phyloP scores from a whole-genome alignment of 495 filamentous ascomycete genomes.

The Penicillium bialowiezense region DNA sequence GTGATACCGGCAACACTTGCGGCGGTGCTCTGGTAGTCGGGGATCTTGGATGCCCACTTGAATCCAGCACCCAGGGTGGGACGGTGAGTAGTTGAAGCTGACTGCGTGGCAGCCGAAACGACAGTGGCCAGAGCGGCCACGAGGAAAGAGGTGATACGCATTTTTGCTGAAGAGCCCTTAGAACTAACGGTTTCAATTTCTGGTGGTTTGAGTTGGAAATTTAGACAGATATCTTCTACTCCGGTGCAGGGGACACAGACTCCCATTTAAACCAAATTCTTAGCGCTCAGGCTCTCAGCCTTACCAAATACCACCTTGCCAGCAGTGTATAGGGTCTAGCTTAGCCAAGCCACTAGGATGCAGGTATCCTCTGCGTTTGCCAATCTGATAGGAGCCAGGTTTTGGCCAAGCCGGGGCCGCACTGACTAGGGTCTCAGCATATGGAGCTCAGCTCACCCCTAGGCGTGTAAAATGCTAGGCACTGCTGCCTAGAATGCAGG shows the following conservation, averaged over 20 bases:
- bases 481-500: not conserved
- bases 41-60: not conserved
- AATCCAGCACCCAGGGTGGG: not conserved
- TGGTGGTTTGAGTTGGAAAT: no score
- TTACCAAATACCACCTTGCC: not conserved
- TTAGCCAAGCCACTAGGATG: not conserved
- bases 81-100: not conserved
- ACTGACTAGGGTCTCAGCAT: not conserved
- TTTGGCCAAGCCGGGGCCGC: not conserved
- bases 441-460: not conserved
- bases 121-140: not conserved
- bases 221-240: no score
- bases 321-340: not conserved
- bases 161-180: not conserved
- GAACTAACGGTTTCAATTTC: no score
- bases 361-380: not conserved
- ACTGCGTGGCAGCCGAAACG: not conserved
- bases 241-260: not conserved
- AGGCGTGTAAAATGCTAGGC: not conserved
- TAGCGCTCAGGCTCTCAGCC: not conserved
- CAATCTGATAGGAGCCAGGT: not conserved
- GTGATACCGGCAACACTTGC: constrained; percentile 24
- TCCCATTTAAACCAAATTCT: not conserved
- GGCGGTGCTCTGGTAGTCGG: constrained; percentile 13
- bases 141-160: not conserved